These are phyloP conservation scores for Plasmodium ovale DNA, from an alignment of 169 alveolate species.

Conservation along the genomic window DNA sequence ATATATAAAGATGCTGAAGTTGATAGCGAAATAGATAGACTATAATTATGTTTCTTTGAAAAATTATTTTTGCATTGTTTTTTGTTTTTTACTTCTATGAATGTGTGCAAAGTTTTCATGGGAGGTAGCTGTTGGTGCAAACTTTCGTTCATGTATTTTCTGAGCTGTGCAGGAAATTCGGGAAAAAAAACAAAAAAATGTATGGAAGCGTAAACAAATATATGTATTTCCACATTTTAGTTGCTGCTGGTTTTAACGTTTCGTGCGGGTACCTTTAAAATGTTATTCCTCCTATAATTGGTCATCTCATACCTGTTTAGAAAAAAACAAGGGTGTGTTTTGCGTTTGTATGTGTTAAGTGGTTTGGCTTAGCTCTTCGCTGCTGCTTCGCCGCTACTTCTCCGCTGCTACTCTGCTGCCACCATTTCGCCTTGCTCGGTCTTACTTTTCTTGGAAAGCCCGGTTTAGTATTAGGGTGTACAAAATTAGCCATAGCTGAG, in stretches of 20 bases:
- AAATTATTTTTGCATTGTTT: background rate
- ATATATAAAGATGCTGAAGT: slow-evolving; percentile 61
- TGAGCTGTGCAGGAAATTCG: slow-evolving; percentile 18
- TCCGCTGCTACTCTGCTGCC: background rate
- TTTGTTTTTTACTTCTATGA: slow-evolving; percentile 49
- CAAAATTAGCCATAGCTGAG: slow-evolving; percentile 58
- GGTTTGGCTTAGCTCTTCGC: background rate
- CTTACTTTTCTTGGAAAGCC: slow-evolving; percentile 65
- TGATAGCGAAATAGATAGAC: background rate
- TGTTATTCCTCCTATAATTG: slow-evolving; percentile 70
- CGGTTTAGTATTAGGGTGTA: slow-evolving; percentile 49
- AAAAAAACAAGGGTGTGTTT: background rate
- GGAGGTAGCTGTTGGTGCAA: slow-evolving; percentile 66
- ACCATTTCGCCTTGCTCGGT: too few species aligned
- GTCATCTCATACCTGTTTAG: slow-evolving; percentile 64
- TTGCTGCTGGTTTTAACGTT: slow-evolving; percentile 13
- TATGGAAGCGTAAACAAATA: background rate
- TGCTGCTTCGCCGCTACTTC: background rate
- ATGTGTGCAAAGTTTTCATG: slow-evolving; percentile 56
- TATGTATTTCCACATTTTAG: background rate
- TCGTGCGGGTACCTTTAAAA: slow-evolving; percentile 31
- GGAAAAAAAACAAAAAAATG: background rate
- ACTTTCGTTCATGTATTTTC: slow-evolving; percentile 52
- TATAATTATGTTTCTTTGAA: background rate
- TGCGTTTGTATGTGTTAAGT: background rate